phyloP scores from a whole-genome alignment of 2,329 filamentous ascomycete species.

The Fusarium tanahbumbuense region DNA sequence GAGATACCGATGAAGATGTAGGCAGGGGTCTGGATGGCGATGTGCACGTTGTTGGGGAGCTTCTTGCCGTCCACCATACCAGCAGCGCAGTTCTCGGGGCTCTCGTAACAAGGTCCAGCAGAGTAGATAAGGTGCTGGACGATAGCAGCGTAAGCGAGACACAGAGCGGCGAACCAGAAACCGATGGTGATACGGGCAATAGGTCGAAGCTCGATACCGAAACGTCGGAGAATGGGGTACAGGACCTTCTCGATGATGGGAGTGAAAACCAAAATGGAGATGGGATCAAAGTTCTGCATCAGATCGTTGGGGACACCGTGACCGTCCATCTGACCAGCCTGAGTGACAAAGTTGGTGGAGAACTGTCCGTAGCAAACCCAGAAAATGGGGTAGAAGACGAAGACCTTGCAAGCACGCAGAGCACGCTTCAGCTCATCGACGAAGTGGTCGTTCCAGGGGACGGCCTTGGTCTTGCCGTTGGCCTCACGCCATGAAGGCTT shows the following conservation, averaged over 20 bases:
- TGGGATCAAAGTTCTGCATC: conserved; percentile 75
- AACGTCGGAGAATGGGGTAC: conserved; percentile 70
- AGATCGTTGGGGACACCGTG: conserved; percentile 77
- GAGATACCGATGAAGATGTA: conserved; percentile 68
- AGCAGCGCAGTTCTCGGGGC: conserved; percentile 54
- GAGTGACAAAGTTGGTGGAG: conserved; percentile 73
- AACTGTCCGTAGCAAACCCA: conserved; percentile 78
- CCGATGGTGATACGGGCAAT: conserved; percentile 74
- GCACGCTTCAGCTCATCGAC: conserved; percentile 77
- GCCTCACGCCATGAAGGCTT: conserved; percentile 74
- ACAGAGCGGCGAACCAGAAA: conserved; percentile 65
- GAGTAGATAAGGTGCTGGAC: conserved; percentile 71
- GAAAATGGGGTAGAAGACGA: conserved; percentile 73
- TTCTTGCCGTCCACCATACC: conserved; percentile 48
- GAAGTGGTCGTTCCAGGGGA: conserved; percentile 76
- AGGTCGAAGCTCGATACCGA: conserved; percentile 70
- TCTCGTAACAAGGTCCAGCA: conserved; percentile 62
- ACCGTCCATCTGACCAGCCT: conserved; percentile 67
- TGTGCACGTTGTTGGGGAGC: conserved; percentile 61
- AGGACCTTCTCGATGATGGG: conserved; percentile 70
- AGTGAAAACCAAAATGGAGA: conserved; percentile 75
- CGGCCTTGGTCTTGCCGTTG: conserved; percentile 55
- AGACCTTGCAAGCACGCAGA: conserved; percentile 76
- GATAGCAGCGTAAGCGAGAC: conserved; percentile 69
- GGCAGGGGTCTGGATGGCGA: conserved; percentile 65